phyloP scores from a whole-genome alignment of 768 basidiomycete genomes.

The Hydnum rufescens region DNA sequence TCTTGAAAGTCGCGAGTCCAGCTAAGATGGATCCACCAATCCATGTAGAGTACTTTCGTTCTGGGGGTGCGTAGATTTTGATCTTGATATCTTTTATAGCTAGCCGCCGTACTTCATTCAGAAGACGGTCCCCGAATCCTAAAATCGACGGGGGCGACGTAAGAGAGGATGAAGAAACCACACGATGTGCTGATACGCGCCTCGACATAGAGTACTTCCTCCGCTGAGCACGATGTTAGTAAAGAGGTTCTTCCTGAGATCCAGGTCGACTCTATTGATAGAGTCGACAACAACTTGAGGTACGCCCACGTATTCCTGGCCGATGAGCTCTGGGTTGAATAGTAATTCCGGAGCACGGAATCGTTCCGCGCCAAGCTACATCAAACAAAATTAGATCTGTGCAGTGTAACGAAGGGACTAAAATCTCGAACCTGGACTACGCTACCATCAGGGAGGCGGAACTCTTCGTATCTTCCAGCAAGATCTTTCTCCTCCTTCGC shows the following conservation, averaged over 20 bases:
- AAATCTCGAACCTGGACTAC: constrained; percentile 48
- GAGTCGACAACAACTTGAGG: constrained; percentile 99
- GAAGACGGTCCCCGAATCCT: constrained; percentile 91
- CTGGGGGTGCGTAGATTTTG: constrained; percentile 98
- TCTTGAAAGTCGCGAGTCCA: constrained; percentile 92
- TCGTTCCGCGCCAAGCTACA: constrained; percentile 78
- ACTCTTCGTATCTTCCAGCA: constrained; percentile 58
- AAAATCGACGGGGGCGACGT: background rate
- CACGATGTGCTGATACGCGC: constrained; percentile 23
- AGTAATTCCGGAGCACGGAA: constrained; percentile 95
- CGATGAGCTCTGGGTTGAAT: constrained; percentile 93
- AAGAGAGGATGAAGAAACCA: background rate
- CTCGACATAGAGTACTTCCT: constrained; percentile 87
- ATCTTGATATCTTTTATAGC: constrained; percentile 94
- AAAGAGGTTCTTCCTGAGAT: constrained; percentile 85
- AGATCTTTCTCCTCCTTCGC: constrained; percentile 47
- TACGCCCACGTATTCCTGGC: constrained; percentile 89
- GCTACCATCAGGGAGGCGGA: constrained; percentile 88
- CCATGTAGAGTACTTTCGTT: constrained; percentile 95
- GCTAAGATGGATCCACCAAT: constrained; percentile 95
- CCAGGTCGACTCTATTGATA: constrained; percentile 87
- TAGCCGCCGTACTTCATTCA: constrained; percentile 92
- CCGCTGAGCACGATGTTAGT: constrained; percentile 95
- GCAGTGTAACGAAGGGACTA: background rate
- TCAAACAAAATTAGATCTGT: background rate